Evolutionary conservation across 352 stramenopile species (phyloP), one percentile per base, ranked within the genome.

Genomic region (Thraustochytrium sp.): DNA sequence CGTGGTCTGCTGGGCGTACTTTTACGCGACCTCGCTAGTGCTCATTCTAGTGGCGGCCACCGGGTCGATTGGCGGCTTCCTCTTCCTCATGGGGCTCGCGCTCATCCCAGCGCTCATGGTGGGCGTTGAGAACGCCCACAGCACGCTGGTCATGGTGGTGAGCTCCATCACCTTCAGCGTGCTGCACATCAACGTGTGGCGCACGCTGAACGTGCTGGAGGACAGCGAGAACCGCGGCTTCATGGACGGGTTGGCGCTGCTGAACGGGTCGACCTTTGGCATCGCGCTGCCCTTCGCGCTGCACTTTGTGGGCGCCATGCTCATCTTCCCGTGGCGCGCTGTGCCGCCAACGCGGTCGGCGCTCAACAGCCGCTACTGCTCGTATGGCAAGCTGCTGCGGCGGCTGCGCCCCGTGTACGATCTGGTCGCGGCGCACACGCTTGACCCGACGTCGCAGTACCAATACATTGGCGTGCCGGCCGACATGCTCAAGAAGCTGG

Each of bases 321-420:
- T 72, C 11, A 80, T 80, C 42, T 80, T 80, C 34, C 68, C 68
- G 16, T 80, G 68, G 68, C 46, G 51, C 21, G 48, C 68, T 18
- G 31, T 18, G 16, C 11, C 23, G 31, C 31, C 68, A 34, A 16
- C 46, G 13, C 18, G 31, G 23, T 29, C 23, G 11, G 18, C 31
- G 5, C 48, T 80, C 5, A 8, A 46, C 31, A 18, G 42, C 23
- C 42, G 68, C 4, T 64, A 48, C 44, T 48, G 34, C 34, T 21
- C 31, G 0, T 61, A 63, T 31, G 68, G 36, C 11, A 61, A 68
- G 44, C 29, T 80, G n/a, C 53, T 65, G 8, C 31, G 40, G 5
- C 3, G 46, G 11, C 34, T 80, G 3, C 68, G 46, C 13, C 68
- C 31, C 8, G 53, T 51, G 31, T 61, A 65, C 26, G 48, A 80